These are phyloP conservation scores for Bacidia rubella DNA, from an alignment of 495 filamentous ascomycete species.

Conservation along the genomic window DNA sequence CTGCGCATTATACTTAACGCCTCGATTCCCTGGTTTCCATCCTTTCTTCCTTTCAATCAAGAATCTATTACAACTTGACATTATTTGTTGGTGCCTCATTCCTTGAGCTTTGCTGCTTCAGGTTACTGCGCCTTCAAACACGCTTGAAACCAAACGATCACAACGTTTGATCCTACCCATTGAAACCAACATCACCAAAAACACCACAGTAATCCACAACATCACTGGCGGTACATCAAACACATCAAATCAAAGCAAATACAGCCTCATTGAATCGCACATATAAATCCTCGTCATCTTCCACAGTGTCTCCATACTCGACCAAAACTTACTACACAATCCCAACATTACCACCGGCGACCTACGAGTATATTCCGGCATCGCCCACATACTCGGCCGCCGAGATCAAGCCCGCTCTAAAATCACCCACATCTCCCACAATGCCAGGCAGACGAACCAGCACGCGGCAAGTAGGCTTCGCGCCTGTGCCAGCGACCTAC, in stretches of 20 bases:
- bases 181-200: neutral
- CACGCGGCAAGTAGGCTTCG: slow-evolving; percentile 16
- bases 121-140: neutral
- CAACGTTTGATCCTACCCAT: neutral
- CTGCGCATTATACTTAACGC: neutral
- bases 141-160: neutral
- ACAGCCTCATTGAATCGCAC: neutral
- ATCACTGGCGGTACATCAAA: slow-evolving; percentile 1
- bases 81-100: neutral
- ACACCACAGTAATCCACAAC: neutral
- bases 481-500: slow-evolving; percentile 13
- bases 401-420: neutral
- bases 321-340: slow-evolving; percentile 10
- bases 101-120: neutral
- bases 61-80: neutral
- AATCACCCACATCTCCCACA: neutral
- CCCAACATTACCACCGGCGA: neutral
- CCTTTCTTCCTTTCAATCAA: neutral
- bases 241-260: slow-evolving; percentile 1
- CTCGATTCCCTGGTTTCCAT: neutral
- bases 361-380: neutral
- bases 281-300: slow-evolving; percentile 7
- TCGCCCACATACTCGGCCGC: neutral
- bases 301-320: slow-evolving; percentile 11
- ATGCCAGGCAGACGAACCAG: slow-evolving; percentile 8